Base-by-base conservation (phyloP, 768 basidiomycete species). In the Hortiboletus flavorubellus region DNA sequence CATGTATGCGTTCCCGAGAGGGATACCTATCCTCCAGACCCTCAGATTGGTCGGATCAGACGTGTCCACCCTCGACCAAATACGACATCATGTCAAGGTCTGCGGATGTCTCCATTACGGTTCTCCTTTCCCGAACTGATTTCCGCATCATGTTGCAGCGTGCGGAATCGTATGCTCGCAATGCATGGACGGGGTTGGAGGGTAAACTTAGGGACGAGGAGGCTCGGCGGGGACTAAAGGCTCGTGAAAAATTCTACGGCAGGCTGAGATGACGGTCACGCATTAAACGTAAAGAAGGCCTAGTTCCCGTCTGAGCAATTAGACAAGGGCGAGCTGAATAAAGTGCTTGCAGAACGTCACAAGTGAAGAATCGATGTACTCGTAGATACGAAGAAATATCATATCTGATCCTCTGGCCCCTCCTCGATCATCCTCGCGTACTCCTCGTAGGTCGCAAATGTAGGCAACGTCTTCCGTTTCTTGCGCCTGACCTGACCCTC, bases 401-500 rank as follows among this genome's bases (percentile, higher is more conserved):
- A 68, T 60, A 68, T 57, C 2, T 69, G 61, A 7, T 69, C 63
- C 45, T 69, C 69, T 11, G 68, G 68, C 9, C 55, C 69, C 5
- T 88, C 86, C 67, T 93, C 91, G 54, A 93, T 93, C 82, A 93
- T 78, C 73, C 76, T 84, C 43, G 85, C 87, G 61, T 91, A 93
- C 54, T 92, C 91, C 55, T 93, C 91, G 63, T 92, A 92, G 64
- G 83, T 89, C 11, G 91, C 91, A 66, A 93, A 93, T 35, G 87
- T 91, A 5, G 89, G 89, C 59, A 91, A 66, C 10, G 81, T 78
- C 54, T 76, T 77, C 66, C 81, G 65, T 73, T 85, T 92, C 76
- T 91, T 91, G 72, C 85, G 45, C 72, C 64, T 65, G 81, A 84
- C 55, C 81, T 75, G 51, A 29, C 21, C 39, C 21, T 46, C 18